phyloP scores from a whole-genome alignment of 2,329 filamentous ascomycete species.

The Verticillium dahliae region DNA sequence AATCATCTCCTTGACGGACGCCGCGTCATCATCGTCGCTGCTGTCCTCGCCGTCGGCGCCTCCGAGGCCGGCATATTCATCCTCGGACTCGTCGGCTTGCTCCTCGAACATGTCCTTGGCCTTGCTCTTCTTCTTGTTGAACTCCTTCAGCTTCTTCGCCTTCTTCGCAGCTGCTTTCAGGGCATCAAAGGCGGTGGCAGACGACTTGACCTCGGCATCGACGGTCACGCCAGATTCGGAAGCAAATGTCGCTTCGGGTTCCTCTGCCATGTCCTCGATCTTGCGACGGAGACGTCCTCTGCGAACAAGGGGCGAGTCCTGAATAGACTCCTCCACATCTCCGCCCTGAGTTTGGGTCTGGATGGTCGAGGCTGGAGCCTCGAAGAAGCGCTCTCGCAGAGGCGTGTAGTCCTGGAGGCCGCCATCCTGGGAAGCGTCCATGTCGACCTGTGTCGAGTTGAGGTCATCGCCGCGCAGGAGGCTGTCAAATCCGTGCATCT shows the following conservation, averaged over 20 bases:
- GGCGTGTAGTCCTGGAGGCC: slow-evolving; percentile 72
- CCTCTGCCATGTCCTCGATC: slow-evolving; percentile 31
- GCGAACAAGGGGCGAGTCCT: slow-evolving; percentile 61
- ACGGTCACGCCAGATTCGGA: neutral
- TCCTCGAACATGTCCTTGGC: slow-evolving; percentile 86
- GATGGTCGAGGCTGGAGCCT: slow-evolving; percentile 59
- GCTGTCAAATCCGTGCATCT: slow-evolving; percentile 52
- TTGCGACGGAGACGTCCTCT: slow-evolving; percentile 45
- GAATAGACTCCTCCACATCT: slow-evolving; percentile 22
- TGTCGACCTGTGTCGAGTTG: slow-evolving; percentile 54
- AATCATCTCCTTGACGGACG: slow-evolving; percentile 77
- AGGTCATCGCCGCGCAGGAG: slow-evolving; percentile 37
- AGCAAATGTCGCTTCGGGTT: slow-evolving; percentile 17
- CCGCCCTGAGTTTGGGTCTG: slow-evolving; percentile 58
- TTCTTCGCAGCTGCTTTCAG: slow-evolving; percentile 61
- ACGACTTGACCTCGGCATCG: slow-evolving; percentile 14
- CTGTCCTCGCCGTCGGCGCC: slow-evolving; percentile 83
- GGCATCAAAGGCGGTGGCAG: slow-evolving; percentile 55
- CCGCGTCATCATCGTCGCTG: slow-evolving; percentile 66
- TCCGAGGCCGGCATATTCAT: slow-evolving; percentile 92
- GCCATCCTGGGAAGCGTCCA: slow-evolving; percentile 74
- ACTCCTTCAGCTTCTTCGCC: slow-evolving; percentile 47
- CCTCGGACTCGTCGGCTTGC: slow-evolving; percentile 94
- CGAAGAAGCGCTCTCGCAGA: slow-evolving; percentile 59
- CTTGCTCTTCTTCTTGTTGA: slow-evolving; percentile 80